Base-by-base conservation (phyloP, 2,329 filamentous ascomycete genomes). In the Exophiala viscosa region DNA sequence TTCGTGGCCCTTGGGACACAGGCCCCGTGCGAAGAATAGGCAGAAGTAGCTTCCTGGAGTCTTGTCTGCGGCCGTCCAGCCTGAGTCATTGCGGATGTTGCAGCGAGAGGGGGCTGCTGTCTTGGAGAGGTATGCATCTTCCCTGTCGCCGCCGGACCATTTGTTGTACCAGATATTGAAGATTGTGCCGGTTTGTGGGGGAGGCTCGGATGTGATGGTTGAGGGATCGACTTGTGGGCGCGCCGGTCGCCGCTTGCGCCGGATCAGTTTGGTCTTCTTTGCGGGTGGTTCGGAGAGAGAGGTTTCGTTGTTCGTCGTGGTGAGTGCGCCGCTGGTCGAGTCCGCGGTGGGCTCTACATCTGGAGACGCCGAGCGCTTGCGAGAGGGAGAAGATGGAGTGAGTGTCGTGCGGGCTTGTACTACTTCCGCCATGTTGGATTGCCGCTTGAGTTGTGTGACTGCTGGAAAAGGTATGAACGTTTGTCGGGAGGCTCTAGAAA, bases 141-240 rank as follows among this genome's bases (percentile, higher is more conserved):
- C 92, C 55, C 90, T 83, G 71, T 99, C 93, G 65, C 93, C 93
- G 61, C 93, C 93, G 1, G 86, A 87, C 91, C 92, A 97, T 73
- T 96, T 97, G 76, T 96, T 96, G 74, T 96, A 96, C 92, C 91
- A 96, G 66, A 95, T 95, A 72, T 99, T 99, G 79, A 93, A 99
- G 53, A 91, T 90, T 0, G 89, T 95, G 48, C 93, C 93, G 0
- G 92, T 97, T 65, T 97, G 91, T 1, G 89, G 88, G 13, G 60
- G 60, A 3, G 88, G 87, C 64, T 96, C 90, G 32, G 86, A 86
- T 63, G 87, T 88, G 72, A 95, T 81, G 39, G 85, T 85, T 36
- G 86, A 84, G 1, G 90, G 84, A 66, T 99, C 93, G 65, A 96
- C 86, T 73, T 99, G 93, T 0, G 88, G 87, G 54, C 92, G 84